A percentile compares a stretch with the other conserved stretches of the same genome.
Conservation (phyloP, 2,329 filamentous ascomycete genomes). For the Beauveria varroae region DNA sequence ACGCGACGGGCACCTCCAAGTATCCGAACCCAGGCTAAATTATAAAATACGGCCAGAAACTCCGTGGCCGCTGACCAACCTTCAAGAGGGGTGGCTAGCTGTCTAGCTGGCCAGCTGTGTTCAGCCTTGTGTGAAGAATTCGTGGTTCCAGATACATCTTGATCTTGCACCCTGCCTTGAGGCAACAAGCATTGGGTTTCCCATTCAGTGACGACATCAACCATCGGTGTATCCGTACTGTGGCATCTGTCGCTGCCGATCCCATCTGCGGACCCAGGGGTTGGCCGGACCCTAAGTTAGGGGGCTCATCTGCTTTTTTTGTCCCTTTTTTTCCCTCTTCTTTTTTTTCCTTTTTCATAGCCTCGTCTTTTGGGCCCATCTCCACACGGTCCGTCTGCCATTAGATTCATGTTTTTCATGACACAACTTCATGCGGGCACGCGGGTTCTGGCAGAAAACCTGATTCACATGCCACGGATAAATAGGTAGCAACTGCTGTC, state of each 20-base stretch:
- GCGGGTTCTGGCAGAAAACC: background rate
- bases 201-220: background rate
- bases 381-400: background rate
- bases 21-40: conserved; percentile 4
- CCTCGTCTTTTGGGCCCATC: background rate
- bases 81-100: background rate
- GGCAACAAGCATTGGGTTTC: background rate
- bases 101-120: background rate
- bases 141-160: background rate
- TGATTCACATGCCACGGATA: background rate
- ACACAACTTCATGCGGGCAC: background rate
- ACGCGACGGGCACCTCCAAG: background rate
- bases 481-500: background rate
- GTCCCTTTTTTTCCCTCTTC: background rate
- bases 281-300: background rate
- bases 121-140: background rate
- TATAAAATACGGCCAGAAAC: background rate
- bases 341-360: background rate
- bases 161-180: too few relatives aligned
- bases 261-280: conserved; percentile 5
- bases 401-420: background rate
- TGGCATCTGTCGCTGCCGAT: conserved; percentile 3
- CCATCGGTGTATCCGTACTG: background rate
- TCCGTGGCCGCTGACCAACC: background rate
- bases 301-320: background rate